Conservation (phyloP, 257 asterid species). For the Forsythia suspensa region DNA sequence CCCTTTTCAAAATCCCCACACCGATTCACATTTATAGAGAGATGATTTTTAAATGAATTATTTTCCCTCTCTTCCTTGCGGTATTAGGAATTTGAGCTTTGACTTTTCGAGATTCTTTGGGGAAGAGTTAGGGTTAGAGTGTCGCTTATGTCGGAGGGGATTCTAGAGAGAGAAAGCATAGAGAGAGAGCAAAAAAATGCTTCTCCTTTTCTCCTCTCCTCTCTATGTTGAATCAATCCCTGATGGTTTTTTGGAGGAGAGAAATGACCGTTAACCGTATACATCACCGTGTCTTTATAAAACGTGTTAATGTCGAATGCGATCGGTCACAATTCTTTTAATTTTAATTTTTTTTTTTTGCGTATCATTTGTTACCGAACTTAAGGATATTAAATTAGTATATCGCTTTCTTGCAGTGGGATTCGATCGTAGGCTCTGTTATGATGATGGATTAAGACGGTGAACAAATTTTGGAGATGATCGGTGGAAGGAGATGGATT, state of each 20-base stretch:
- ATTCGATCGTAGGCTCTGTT: no score
- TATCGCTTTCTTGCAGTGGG: no score
- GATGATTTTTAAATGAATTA: not conserved
- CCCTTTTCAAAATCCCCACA: slow-evolving; percentile 10
- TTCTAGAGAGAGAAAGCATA: slow-evolving; percentile 36
- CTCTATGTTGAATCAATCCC: not conserved
- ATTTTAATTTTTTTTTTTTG: no score
- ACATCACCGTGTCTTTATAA: slow-evolving; percentile 13
- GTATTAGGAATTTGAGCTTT: not conserved
- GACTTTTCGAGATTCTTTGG: slow-evolving; percentile 27
- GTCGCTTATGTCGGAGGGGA: slow-evolving; percentile 53
- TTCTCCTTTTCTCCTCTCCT: slow-evolving; percentile 7
- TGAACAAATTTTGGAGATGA: no score
- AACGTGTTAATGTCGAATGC: not conserved
- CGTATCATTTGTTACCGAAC: no score
- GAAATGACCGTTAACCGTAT: slow-evolving; percentile 13
- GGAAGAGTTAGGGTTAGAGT: slow-evolving; percentile 30
- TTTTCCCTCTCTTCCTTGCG: not conserved
- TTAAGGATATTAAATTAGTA: no score
- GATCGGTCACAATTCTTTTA: not conserved
- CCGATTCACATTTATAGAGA: slow-evolving; percentile 13
- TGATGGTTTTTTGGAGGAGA: not conserved
- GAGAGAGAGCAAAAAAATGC: slow-evolving; percentile 18
- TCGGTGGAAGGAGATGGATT: no score
- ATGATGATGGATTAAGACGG: no score